Evolutionary conservation across 75 land plant genomes (phyloP).

Genomic region (Isoetes taiwanensis): DNA sequence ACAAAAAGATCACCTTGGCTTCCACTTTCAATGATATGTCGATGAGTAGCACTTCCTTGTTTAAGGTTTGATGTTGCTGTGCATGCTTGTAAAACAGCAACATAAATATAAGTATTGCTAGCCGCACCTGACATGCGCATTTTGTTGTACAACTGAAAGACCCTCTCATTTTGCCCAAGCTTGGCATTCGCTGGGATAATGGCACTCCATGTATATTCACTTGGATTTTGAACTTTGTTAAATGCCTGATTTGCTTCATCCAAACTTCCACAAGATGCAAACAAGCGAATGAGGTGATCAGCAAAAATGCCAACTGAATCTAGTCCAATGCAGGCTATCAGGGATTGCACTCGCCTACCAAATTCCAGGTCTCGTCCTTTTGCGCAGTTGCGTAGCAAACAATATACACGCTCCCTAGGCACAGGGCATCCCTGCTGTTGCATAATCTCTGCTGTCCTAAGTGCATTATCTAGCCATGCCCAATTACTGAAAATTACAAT

Average conservation of each 20-base stretch:
- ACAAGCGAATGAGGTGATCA: neutral
- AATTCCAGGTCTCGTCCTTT: no score
- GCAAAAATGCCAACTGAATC: neutral
- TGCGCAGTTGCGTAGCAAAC: no score
- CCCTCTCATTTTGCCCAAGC: slow-evolving; percentile 1
- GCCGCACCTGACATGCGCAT: slow-evolving; percentile 15
- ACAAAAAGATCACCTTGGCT: slow-evolving; percentile 15
- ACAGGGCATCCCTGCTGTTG: no score
- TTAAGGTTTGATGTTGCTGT: slow-evolving; percentile 11
- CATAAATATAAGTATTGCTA: slow-evolving; percentile 22
- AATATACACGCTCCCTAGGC: no score
- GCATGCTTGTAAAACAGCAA: slow-evolving; percentile 24
- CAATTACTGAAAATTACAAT: no score
- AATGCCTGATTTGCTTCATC: slow-evolving; percentile 11
- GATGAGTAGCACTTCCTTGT: slow-evolving; percentile 29
- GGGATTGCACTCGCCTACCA: no score
- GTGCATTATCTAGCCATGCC: no score
- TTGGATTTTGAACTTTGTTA: slow-evolving; percentile 8
- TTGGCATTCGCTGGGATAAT: slow-evolving; percentile 13
- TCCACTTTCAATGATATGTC: slow-evolving; percentile 8
- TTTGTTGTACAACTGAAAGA: slow-evolving; percentile 7
- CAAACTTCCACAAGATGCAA: slow-evolving; percentile 1
- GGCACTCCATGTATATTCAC: slow-evolving; percentile 24
- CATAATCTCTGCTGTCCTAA: no score
- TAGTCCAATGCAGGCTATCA: neutral